These are phyloP conservation scores for Ceratobasidium sp. DNA, from an alignment of 1,284 basidiomycete species.

Conservation along the genomic window DNA sequence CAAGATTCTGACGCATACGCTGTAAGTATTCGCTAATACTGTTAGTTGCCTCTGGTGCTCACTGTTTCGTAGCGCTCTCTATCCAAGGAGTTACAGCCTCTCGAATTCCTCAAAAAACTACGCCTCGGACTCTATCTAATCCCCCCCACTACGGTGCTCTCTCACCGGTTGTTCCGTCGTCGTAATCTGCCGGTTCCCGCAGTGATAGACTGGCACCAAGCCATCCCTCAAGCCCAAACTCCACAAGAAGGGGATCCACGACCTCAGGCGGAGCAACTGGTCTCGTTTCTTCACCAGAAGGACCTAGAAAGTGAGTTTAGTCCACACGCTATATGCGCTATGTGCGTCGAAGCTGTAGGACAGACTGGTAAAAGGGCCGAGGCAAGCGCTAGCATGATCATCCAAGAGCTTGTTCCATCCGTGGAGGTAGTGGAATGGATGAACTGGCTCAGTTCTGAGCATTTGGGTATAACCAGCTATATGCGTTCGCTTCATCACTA, in stretches of 20 bases:
- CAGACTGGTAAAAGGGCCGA: background rate
- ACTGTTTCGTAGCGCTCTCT: conserved; percentile 7
- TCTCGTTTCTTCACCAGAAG: conserved; percentile 13
- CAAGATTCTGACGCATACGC: conserved; percentile 18
- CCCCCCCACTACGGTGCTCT: conserved; percentile 9
- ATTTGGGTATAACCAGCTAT: background rate
- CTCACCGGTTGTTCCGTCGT: conserved; percentile 22
- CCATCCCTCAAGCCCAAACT: conserved; percentile 11
- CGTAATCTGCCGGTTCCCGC: background rate
- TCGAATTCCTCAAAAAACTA: conserved; percentile 1
- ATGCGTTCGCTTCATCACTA: no score
- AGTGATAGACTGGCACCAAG: conserved; percentile 19
- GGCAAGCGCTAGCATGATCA: background rate
- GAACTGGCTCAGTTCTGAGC: background rate
- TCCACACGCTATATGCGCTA: background rate
- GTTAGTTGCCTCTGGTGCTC: background rate
- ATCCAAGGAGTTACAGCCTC: conserved; percentile 6
- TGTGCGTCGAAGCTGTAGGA: background rate
- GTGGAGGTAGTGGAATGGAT: conserved; percentile 11
- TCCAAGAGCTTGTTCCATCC: background rate
- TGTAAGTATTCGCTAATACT: background rate
- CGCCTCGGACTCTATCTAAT: conserved; percentile 17
- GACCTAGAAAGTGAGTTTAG: conserved; percentile 1
- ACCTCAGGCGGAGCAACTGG: conserved; percentile 11
- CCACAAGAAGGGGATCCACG: background rate